phyloP scores from a whole-genome alignment of 371 early-diverging fungal genomes.

The Dinochytrium kinnereticum region DNA sequence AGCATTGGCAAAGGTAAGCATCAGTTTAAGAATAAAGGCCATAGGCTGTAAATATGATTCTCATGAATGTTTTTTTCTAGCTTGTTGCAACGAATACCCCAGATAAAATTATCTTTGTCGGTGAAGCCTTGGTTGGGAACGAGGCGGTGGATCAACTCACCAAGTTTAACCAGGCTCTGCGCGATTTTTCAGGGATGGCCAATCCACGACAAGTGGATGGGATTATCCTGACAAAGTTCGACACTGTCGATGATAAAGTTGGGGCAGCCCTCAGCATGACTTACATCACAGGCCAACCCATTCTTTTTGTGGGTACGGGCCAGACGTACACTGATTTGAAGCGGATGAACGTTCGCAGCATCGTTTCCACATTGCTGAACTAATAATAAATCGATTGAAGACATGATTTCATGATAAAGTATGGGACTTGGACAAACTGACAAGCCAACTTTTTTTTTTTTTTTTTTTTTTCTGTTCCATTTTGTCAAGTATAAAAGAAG shows the following conservation, averaged over 20 bases:
- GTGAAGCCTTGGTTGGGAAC: constrained; percentile 99
- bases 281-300: constrained; percentile 95
- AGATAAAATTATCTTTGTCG: constrained; percentile 98
- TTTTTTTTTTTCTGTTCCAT: constrained; percentile 10
- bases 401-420: neutral
- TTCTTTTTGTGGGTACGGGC: constrained; percentile 99
- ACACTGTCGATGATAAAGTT: constrained; percentile 95
- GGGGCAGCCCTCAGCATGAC: constrained; percentile 90
- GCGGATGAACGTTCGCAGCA: constrained; percentile 83
- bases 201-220: constrained; percentile 91
- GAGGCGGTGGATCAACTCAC: constrained; percentile 97
- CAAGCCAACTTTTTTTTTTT: constrained; percentile 7
- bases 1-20: constrained; percentile 86
- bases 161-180: constrained; percentile 96
- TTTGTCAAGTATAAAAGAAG: too few relatives aligned
- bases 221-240: constrained; percentile 97
- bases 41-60: too few relatives aligned
- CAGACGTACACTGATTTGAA: constrained; percentile 98
- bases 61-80: constrained; percentile 36
- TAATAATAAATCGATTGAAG: neutral
- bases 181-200: constrained; percentile 71
- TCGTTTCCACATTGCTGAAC: constrained; percentile 79
- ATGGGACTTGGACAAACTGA: neutral
- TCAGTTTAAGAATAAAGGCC: too few relatives aligned
- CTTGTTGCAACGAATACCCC: constrained; percentile 94